phyloP scores from a whole-genome alignment of 345 rosid genomes.

The Pelargonium nanum region DNA sequence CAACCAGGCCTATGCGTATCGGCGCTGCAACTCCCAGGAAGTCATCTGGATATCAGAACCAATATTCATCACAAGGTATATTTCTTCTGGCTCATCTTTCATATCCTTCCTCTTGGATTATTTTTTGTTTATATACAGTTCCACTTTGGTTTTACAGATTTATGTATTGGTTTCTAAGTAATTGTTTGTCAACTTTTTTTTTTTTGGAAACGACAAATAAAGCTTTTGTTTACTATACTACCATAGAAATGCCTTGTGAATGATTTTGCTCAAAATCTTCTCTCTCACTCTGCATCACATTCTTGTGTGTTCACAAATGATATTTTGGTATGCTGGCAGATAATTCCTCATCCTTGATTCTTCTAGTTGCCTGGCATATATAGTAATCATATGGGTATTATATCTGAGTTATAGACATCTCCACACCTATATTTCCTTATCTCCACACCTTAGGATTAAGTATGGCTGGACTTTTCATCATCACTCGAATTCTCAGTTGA shows the following conservation, averaged over 20 bases:
- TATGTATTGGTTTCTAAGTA: background rate
- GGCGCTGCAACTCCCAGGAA: conserved; percentile 95
- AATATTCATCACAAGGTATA: conserved; percentile 44
- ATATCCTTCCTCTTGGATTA: background rate
- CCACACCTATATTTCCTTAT: no score
- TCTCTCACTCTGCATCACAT: background rate
- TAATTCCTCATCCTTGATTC: background rate
- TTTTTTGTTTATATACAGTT: background rate
- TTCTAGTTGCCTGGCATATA: background rate
- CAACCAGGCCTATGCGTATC: conserved; percentile 89
- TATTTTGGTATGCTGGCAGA: background rate
- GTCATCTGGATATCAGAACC: conserved; percentile 74
- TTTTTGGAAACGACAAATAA: background rate
- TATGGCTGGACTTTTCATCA: background rate
- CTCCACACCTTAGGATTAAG: no score
- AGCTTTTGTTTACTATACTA: background rate
- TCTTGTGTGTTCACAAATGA: background rate
- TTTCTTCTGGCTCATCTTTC: conserved; percentile 8
- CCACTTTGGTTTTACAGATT: background rate
- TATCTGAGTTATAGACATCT: background rate
- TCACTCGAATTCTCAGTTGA: background rate
- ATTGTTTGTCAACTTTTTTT: background rate
- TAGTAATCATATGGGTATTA: background rate
- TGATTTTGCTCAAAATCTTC: background rate
- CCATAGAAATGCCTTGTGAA: background rate